Percentiles rank a stretch among this genome's conserved stretches.
phyloP scores from a whole-genome alignment of 202 grass and related monocot species.

The Zoysia matrella region DNA sequence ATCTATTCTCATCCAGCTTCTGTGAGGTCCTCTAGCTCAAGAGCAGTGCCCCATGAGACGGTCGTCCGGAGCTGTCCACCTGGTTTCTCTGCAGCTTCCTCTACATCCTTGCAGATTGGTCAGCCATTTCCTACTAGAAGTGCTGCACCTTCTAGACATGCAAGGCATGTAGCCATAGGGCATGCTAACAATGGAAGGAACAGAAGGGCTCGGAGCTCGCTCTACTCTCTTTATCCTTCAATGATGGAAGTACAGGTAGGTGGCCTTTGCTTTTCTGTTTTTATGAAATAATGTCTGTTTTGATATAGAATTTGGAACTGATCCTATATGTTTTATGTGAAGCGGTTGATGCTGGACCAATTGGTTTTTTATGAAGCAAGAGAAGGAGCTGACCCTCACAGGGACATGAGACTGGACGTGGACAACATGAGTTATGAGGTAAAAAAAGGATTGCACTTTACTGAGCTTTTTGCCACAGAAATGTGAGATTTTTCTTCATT shows the following conservation, averaged over 20 bases:
- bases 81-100: slow-evolving; percentile 25
- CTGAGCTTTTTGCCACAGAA: background rate
- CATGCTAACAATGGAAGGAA: slow-evolving; percentile 56
- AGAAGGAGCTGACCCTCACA: slow-evolving; percentile 72
- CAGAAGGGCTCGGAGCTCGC: slow-evolving; percentile 55
- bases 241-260: slow-evolving; percentile 66
- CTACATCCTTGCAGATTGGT: background rate
- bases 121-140: slow-evolving; percentile 31
- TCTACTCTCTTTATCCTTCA: slow-evolving; percentile 50
- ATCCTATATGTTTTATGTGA: slow-evolving; percentile 44
- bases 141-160: slow-evolving; percentile 51
- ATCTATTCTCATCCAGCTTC: slow-evolving; percentile 31
- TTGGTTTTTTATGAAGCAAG: slow-evolving; percentile 45
- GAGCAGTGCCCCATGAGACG: background rate
- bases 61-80: slow-evolving; percentile 32
- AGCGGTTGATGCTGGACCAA: slow-evolving; percentile 60
- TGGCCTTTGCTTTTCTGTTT: slow-evolving; percentile 22
- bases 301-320: slow-evolving; percentile 31
- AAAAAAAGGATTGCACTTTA: slow-evolving; percentile 29
- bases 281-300: slow-evolving; percentile 21
- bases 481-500: background rate
- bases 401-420: slow-evolving; percentile 78
- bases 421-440: slow-evolving; percentile 97
- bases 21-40: slow-evolving; percentile 21
- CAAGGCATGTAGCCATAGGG: slow-evolving; percentile 37